Conservation (phyloP, 1,284 basidiomycete genomes). For the Trichosporon ovoides region DNA sequence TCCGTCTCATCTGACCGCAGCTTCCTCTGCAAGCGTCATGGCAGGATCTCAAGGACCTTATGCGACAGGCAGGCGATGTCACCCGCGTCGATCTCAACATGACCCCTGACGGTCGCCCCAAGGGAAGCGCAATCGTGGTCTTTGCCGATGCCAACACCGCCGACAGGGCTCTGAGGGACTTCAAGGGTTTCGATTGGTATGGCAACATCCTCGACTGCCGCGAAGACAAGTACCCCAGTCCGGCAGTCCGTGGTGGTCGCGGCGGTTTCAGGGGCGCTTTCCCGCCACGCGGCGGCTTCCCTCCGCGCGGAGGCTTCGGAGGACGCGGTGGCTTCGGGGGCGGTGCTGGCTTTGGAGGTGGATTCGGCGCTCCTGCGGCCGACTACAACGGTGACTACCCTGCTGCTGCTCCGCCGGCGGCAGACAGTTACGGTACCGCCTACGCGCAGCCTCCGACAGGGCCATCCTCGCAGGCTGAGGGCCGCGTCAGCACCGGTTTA, state of each 20-base stretch:
- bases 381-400: not conserved
- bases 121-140: slow-evolving; percentile 91
- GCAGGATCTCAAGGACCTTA: slow-evolving; percentile 97
- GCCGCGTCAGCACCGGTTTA: slow-evolving; percentile 29
- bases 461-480: not conserved
- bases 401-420: not conserved
- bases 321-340: slow-evolving; percentile 55
- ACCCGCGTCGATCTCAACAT: slow-evolving; percentile 92
- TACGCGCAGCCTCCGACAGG: slow-evolving; percentile 34
- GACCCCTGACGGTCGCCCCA: slow-evolving; percentile 82
- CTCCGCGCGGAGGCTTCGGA: slow-evolving; percentile 51
- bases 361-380: slow-evolving; percentile 46
- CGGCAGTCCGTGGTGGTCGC: slow-evolving; percentile 51
- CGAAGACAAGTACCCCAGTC: slow-evolving; percentile 85
- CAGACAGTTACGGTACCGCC: slow-evolving; percentile 35
- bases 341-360: slow-evolving; percentile 51
- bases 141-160: slow-evolving; percentile 66
- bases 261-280: slow-evolving; percentile 57
- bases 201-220: slow-evolving; percentile 86
- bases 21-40: slow-evolving; percentile 91
- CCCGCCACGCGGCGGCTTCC: slow-evolving; percentile 28
- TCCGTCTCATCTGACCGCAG: slow-evolving; percentile 50
- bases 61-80: slow-evolving; percentile 89
- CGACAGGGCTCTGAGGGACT: slow-evolving; percentile 55
- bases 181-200: slow-evolving; percentile 91